Evolutionary conservation across 2,329 filamentous ascomycete genomes (phyloP).

Genomic region (Epicoccum nigrum): DNA sequence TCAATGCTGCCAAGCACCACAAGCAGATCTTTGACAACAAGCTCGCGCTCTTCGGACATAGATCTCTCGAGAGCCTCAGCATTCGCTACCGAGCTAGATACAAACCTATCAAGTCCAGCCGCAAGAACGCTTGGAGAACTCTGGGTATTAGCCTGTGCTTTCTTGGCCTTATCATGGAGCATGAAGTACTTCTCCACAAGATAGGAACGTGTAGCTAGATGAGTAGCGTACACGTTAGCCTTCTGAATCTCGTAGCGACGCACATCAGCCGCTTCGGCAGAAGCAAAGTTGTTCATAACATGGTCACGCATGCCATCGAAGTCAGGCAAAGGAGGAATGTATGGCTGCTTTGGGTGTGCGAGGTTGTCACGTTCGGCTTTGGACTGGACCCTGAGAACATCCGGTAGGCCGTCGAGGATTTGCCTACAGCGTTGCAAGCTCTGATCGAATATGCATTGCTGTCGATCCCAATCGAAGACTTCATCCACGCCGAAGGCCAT

Average conservation of each 20-base stretch:
- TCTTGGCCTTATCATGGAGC: constrained; percentile 67
- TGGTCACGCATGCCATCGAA: constrained; percentile 40
- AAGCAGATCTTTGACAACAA: constrained; percentile 81
- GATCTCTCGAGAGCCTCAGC: constrained; percentile 62
- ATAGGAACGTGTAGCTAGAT: constrained; percentile 80
- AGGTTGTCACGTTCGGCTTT: constrained; percentile 47
- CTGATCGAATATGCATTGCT: constrained; percentile 73
- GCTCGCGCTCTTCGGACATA: constrained; percentile 77
- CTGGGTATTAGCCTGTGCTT: constrained; percentile 54
- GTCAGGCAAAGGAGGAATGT: constrained; percentile 47
- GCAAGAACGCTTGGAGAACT: constrained; percentile 31
- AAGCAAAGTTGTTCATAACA: constrained; percentile 29
- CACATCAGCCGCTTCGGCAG: constrained; percentile 43
- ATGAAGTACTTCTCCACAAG: constrained; percentile 87
- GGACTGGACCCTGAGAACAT: constrained; percentile 67
- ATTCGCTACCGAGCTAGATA: constrained; percentile 24
- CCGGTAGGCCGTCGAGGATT: constrained; percentile 70
- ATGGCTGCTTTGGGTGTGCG: constrained; percentile 38
- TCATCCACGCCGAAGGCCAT: constrained; percentile 80
- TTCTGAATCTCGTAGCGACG: constrained; percentile 82
- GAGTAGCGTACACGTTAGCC: constrained; percentile 84
- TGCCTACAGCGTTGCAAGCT: constrained; percentile 73
- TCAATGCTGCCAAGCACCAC: constrained; percentile 77
- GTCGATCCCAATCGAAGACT: constrained; percentile 76
- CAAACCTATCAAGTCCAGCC: constrained; percentile 39